These are phyloP conservation scores for Corchorus capsularis DNA, from an alignment of 345 rosid genomes.

Conservation along the genomic window DNA sequence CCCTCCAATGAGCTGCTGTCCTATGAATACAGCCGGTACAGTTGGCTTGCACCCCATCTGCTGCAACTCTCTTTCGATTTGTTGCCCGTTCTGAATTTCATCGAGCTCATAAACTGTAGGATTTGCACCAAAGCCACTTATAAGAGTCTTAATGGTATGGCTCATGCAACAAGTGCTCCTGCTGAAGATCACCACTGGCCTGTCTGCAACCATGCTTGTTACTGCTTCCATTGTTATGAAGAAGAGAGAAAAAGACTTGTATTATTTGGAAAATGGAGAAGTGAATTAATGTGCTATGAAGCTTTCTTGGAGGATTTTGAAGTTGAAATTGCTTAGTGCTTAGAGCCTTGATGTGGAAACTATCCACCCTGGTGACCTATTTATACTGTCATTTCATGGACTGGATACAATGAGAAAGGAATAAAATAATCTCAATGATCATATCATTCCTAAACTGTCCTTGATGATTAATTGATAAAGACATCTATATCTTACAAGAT, in stretches of 20 bases:
- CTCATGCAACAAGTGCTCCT: conserved; percentile 78
- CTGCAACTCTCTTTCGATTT: conserved; percentile 56
- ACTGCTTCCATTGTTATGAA: conserved; percentile 40
- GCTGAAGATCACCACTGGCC: conserved; percentile 86
- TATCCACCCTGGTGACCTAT: conserved; percentile 24
- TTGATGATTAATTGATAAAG: neutral
- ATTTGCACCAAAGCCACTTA: conserved; percentile 73
- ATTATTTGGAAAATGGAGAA: neutral
- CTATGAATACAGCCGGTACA: conserved; percentile 86
- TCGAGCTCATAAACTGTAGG: conserved; percentile 76
- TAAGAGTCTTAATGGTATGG: conserved; percentile 62
- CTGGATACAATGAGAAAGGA: conserved; percentile 1
- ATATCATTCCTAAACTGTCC: conserved; percentile 16
- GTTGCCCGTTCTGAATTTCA: conserved; percentile 52
- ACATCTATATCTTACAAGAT: neutral
- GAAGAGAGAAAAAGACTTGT: neutral
- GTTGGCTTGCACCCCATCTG: conserved; percentile 63
- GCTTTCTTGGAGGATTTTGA: conserved; percentile 8
- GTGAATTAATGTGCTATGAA: neutral
- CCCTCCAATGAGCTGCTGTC: conserved; percentile 70
- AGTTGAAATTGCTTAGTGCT: conserved; percentile 16
- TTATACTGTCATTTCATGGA: conserved; percentile 26
- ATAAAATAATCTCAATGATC: conserved; percentile 8
- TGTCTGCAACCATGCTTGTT: conserved; percentile 57
- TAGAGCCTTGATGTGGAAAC: conserved; percentile 19